These are phyloP conservation scores for Arctium lappa DNA, from an alignment of 129 eudicot species.

Conservation along the genomic window DNA sequence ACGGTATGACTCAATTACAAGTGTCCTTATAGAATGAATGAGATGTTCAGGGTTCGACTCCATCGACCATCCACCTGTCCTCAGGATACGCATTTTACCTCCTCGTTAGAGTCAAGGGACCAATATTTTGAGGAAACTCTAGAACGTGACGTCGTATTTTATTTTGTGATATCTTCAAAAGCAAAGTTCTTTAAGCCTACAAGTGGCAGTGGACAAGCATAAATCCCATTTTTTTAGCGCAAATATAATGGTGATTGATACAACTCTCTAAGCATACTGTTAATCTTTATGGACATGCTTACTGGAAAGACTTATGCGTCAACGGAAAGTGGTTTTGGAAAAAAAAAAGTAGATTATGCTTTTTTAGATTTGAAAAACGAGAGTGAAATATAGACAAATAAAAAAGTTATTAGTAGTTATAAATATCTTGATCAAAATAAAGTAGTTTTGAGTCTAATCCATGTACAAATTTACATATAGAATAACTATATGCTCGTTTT, in stretches of 20 bases:
- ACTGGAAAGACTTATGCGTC: neutral
- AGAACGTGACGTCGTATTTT: neutral
- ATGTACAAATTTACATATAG: neutral
- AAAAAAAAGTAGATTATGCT: no score
- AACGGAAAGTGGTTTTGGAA: neutral
- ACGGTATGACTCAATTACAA: neutral
- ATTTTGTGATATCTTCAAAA: neutral
- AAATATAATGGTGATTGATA: neutral
- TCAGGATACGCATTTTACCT: neutral
- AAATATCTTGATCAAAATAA: no score
- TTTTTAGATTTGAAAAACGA: neutral
- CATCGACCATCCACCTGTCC: neutral
- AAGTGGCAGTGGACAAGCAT: neutral
- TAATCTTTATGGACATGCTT: neutral
- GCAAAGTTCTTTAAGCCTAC: neutral
- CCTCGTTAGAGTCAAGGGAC: neutral
- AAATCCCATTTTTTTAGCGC: no score
- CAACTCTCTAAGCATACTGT: no score
- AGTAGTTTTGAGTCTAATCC: no score
- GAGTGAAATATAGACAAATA: neutral
- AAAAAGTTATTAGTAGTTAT: no score
- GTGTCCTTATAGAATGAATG: no score
- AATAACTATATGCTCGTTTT: no score
- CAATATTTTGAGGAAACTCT: neutral
- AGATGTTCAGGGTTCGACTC: neutral